Conservation (phyloP, 2,329 filamentous ascomycete genomes). For the Aspergillus cejpii region DNA sequence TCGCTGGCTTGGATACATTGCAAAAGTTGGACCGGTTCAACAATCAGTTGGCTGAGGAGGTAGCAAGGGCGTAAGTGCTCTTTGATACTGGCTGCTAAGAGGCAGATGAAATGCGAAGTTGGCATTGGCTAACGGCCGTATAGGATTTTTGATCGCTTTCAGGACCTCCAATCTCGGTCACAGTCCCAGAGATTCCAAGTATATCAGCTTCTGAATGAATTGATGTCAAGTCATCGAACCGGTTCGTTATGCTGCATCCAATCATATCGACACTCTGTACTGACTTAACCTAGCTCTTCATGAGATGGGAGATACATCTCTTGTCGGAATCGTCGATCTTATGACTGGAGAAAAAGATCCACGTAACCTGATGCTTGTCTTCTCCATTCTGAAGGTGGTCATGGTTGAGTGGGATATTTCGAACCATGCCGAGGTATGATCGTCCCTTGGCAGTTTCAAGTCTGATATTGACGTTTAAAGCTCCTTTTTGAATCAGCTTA, state of each 20-base stretch:
- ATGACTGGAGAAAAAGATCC: slow-evolving; percentile 65
- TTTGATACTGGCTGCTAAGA: slow-evolving; percentile 1
- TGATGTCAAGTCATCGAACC: slow-evolving; percentile 56
- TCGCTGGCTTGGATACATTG: slow-evolving; percentile 53
- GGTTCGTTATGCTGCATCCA: slow-evolving; percentile 32
- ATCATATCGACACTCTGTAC: slow-evolving; percentile 1
- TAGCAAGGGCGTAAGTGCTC: slow-evolving; percentile 47
- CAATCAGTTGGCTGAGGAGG: slow-evolving; percentile 48
- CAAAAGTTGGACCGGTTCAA: slow-evolving; percentile 57
- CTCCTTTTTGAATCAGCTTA: slow-evolving; percentile 61
- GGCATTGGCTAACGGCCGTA: slow-evolving; percentile 14
- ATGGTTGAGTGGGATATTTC: slow-evolving; percentile 63
- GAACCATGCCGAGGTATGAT: slow-evolving; percentile 50
- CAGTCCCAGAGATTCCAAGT: slow-evolving; percentile 61
- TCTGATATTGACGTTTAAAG: slow-evolving; percentile 24
- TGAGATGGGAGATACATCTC: slow-evolving; percentile 53
- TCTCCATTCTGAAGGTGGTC: slow-evolving; percentile 59
- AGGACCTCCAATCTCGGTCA: slow-evolving; percentile 54
- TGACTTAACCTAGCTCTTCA: slow-evolving; percentile 41
- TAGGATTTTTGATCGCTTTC: slow-evolving; percentile 48
- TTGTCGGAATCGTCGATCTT: slow-evolving; percentile 56
- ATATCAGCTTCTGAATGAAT: slow-evolving; percentile 53
- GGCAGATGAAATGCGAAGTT: slow-evolving; percentile 9
- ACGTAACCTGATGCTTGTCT: slow-evolving; percentile 63
- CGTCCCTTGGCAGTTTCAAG: background rate